These are phyloP conservation scores for Smallanthus sonchifolius DNA, from an alignment of 129 eudicot species.

Conservation along the genomic window DNA sequence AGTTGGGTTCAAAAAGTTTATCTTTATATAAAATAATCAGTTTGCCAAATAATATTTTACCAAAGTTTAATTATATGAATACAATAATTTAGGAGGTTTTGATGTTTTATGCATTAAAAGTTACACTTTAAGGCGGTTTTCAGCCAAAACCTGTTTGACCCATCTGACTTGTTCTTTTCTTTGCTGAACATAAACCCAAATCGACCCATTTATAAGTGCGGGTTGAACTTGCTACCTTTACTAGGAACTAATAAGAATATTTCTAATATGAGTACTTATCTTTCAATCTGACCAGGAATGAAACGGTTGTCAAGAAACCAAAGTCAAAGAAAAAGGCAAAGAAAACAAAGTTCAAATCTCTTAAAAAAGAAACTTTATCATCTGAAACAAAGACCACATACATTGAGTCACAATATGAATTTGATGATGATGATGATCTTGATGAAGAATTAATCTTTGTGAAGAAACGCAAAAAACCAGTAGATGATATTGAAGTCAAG, in stretches of 20 bases:
- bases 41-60: neutral
- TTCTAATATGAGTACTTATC: constrained; percentile 10
- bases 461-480: constrained; percentile 61
- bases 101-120: neutral
- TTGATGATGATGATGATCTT: constrained; percentile 35
- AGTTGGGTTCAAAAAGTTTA: neutral
- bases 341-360: constrained; percentile 89
- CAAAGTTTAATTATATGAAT: neutral
- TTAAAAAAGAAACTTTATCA: constrained; percentile 68
- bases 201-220: neutral
- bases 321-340: constrained; percentile 86
- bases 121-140: neutral
- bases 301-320: constrained; percentile 36
- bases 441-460: constrained; percentile 35
- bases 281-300: constrained; percentile 45
- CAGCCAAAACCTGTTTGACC: neutral
- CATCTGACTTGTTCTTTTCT: neutral
- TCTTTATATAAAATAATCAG: neutral
- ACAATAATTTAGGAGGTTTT: neutral
- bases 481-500: constrained; percentile 39
- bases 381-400: constrained; percentile 39
- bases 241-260: neutral
- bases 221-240: neutral
- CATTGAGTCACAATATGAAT: constrained; percentile 44
- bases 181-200: neutral